Evolutionary conservation across 179 eudicot species (phyloP).

Genomic region (Nepenthes alata): DNA sequence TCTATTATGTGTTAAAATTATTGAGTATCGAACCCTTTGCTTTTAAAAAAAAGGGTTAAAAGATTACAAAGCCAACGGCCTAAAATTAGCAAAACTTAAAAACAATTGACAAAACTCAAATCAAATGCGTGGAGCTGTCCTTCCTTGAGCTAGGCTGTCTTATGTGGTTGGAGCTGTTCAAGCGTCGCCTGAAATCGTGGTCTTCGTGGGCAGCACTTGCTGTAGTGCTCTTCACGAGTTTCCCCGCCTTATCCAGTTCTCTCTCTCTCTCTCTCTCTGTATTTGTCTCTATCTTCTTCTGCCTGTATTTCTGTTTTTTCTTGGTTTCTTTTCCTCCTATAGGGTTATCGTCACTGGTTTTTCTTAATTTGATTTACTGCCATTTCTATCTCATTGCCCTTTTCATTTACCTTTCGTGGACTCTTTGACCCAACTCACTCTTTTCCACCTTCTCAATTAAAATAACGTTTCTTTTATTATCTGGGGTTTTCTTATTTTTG

Average conservation of each 20-base stretch:
- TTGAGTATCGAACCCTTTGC: no score
- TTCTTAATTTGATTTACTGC: constrained; percentile 2
- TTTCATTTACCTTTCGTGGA: constrained; percentile 9
- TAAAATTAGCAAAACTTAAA: no score
- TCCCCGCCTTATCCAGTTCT: not conserved
- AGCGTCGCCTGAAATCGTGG: no score
- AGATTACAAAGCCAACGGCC: no score
- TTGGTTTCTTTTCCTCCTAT: constrained; percentile 10
- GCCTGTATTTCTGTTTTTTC: not conserved
- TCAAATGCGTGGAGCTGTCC: no score
- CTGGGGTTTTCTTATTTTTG: not conserved
- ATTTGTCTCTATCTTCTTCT: not conserved
- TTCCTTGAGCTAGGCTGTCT: no score
- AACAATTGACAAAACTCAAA: no score
- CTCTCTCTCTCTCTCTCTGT: constrained; percentile 3
- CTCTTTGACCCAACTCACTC: constrained; percentile 26
- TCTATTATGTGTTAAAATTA: no score
- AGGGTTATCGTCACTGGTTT: not conserved
- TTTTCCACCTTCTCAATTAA: not conserved
- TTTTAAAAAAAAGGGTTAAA: no score
- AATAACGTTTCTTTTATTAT: not conserved
- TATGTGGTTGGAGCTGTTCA: no score
- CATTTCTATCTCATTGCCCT: constrained; percentile 5
- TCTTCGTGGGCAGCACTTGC: constrained; percentile 8
- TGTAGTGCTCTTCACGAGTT: constrained; percentile 27